Conservation (phyloP, 306 rosid species). For the Hippophae tibetana region DNA sequence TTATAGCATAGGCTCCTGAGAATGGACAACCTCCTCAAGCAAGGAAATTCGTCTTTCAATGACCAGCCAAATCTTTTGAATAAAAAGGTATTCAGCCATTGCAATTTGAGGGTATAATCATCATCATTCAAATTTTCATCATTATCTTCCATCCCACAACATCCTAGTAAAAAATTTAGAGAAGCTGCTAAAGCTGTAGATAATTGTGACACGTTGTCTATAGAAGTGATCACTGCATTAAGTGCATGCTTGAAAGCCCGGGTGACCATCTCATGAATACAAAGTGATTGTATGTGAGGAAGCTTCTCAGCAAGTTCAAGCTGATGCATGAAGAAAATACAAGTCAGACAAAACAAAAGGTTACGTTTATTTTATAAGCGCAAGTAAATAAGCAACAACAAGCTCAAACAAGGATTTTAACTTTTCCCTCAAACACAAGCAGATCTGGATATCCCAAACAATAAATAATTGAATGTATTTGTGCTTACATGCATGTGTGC, state of each 20-base stretch:
- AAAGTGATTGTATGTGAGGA: conserved; percentile 93
- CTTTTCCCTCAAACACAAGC: too few relatives aligned
- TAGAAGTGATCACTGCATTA: conserved; percentile 64
- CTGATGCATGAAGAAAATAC: conserved; percentile 38
- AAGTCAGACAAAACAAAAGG: background rate
- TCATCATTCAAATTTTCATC: conserved; percentile 28
- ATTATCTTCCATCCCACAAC: conserved; percentile 29
- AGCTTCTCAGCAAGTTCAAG: conserved; percentile 82
- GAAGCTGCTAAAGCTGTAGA: conserved; percentile 55
- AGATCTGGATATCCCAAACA: too few relatives aligned
- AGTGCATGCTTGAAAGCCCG: conserved; percentile 90
- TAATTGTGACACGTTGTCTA: conserved; percentile 38
- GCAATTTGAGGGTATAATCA: conserved; percentile 46
- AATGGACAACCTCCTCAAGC: conserved; percentile 68
- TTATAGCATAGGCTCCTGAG: conserved; percentile 87
- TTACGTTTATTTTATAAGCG: background rate
- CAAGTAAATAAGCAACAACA: too few relatives aligned
- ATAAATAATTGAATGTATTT: too few relatives aligned
- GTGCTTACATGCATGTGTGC: too few relatives aligned
- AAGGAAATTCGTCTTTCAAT: conserved; percentile 58
- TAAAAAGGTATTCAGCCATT: conserved; percentile 56
- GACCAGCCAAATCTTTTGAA: conserved; percentile 67
- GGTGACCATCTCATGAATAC: conserved; percentile 93
- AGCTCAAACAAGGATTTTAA: too few relatives aligned
- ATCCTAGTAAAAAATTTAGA: conserved; percentile 69